Conservation (phyloP, 176 grass and related monocot genomes). For the Microstegium vimineum region DNA sequence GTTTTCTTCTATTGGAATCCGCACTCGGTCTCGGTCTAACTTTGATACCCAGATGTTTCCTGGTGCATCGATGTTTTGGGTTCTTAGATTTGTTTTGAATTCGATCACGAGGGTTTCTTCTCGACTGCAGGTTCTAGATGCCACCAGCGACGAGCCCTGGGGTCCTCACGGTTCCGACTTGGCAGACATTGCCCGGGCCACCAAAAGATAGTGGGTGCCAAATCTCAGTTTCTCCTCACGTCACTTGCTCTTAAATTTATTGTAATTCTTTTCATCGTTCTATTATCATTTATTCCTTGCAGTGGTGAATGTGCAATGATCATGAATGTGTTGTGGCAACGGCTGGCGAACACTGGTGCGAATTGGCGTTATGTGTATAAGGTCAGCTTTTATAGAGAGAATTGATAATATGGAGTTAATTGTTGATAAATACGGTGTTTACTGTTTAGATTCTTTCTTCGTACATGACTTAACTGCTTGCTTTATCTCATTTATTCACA, state of each 20-base stretch:
- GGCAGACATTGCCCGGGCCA: constrained; percentile 61
- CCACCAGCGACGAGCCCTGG: constrained; percentile 77
- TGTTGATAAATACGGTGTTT: not conserved
- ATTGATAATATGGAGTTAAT: not conserved
- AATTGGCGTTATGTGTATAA: constrained; percentile 88
- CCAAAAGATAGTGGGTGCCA: constrained; percentile 43
- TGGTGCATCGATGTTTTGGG: not conserved
- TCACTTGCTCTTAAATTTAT: not conserved
- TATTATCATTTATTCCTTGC: not conserved
- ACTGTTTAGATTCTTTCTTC: not conserved
- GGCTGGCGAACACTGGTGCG: constrained; percentile 40
- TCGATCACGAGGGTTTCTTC: not conserved
- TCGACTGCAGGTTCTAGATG: constrained; percentile 64
- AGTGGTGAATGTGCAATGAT: constrained; percentile 59
- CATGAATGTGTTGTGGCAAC: constrained; percentile 64
- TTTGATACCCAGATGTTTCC: not conserved
- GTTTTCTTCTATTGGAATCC: not conserved
- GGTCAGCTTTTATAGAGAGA: constrained; percentile 16
- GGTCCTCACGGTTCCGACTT: constrained; percentile 73
- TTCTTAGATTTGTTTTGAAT: not conserved
- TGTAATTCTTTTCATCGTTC: not conserved
- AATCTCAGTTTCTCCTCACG: not conserved
- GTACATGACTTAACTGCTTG: not conserved
- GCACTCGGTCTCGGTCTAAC: not conserved
- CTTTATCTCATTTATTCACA: constrained; percentile 28